Conservation (phyloP, 1,284 basidiomycete genomes). For the Boletus hoseneyae region DNA sequence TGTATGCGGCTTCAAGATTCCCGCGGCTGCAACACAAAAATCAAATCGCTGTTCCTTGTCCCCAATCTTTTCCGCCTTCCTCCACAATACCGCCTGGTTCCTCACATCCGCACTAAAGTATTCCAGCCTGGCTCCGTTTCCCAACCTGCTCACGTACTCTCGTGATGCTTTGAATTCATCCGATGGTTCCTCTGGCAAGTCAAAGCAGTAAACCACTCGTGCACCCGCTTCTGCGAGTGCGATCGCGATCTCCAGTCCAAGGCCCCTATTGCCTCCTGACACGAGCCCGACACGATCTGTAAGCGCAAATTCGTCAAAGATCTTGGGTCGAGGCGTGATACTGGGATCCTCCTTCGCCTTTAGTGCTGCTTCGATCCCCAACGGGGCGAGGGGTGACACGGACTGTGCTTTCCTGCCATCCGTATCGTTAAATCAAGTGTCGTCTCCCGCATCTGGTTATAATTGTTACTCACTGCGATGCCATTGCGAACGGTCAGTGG, state of each 20-base stretch:
- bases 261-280: conserved; percentile 76
- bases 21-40: conserved; percentile 74
- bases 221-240: conserved; percentile 77
- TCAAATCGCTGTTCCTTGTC: conserved; percentile 65
- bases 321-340: conserved; percentile 41
- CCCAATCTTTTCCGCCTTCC: conserved; percentile 55
- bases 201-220: conserved; percentile 72
- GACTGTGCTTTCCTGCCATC: conserved; percentile 36
- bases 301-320: conserved; percentile 74
- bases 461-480: conserved; percentile 16
- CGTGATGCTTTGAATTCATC: conserved; percentile 62
- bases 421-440: not conserved
- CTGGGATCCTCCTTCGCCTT: conserved; percentile 37
- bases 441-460: not conserved
- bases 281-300: conserved; percentile 73
- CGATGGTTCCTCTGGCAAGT: conserved; percentile 63
- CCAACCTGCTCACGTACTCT: conserved; percentile 50
- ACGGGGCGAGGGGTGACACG: conserved; percentile 51
- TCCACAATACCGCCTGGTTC: conserved; percentile 58
- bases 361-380: conserved; percentile 62
- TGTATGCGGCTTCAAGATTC: conserved; percentile 60
- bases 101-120: conserved; percentile 67
- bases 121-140: conserved; percentile 51
- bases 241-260: conserved; percentile 81
- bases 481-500: conserved; percentile 10